Percentiles rank a stretch among this genome's conserved stretches.
Evolutionary conservation across 192 early-diverging fungal species (phyloP).

Genomic region (Podila minutissima): DNA sequence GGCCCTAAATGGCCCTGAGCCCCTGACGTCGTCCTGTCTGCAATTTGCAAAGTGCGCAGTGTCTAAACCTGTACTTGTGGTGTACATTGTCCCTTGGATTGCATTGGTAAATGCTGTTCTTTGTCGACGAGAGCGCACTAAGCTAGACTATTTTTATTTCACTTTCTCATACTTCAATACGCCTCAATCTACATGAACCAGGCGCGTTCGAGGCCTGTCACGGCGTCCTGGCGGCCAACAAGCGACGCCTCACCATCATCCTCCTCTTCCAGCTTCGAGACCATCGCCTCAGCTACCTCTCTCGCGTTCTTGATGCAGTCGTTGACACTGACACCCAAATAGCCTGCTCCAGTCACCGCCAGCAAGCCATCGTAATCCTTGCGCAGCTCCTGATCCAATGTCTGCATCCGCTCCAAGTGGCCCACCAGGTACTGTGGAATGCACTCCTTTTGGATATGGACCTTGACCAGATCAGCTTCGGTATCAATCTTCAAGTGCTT

Average conservation of each 20-base stretch:
- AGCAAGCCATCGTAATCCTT: slow-evolving; percentile 61
- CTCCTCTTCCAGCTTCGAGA: slow-evolving; percentile 46
- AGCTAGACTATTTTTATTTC: too few species aligned
- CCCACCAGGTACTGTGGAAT: slow-evolving; percentile 93
- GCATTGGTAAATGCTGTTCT: too few species aligned
- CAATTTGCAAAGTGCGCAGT: too few species aligned
- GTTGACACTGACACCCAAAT: slow-evolving; percentile 86
- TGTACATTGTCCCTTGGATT: too few species aligned
- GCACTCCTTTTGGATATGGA: slow-evolving; percentile 74
- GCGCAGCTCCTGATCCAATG: slow-evolving; percentile 67
- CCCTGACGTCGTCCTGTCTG: too few species aligned
- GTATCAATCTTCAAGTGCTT: slow-evolving; percentile 67
- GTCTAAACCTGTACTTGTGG: too few species aligned
- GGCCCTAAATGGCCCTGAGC: too few species aligned
- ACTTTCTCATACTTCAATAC: too few species aligned
- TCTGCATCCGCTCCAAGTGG: slow-evolving; percentile 71
- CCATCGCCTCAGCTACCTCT: slow-evolving; percentile 64
- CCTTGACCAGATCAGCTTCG: slow-evolving; percentile 57
- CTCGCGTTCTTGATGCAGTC: slow-evolving; percentile 80
- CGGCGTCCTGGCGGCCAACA: slow-evolving; percentile 35
- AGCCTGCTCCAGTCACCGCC: slow-evolving; percentile 83
- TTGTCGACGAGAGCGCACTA: too few species aligned
- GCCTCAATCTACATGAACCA: slow-evolving; percentile 27
- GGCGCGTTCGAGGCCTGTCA: slow-evolving; percentile 39
- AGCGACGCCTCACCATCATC: slow-evolving; percentile 25